These are phyloP conservation scores for Annona cherimola DNA, from an alignment of 164 flowering plant species.

Conservation along the genomic window DNA sequence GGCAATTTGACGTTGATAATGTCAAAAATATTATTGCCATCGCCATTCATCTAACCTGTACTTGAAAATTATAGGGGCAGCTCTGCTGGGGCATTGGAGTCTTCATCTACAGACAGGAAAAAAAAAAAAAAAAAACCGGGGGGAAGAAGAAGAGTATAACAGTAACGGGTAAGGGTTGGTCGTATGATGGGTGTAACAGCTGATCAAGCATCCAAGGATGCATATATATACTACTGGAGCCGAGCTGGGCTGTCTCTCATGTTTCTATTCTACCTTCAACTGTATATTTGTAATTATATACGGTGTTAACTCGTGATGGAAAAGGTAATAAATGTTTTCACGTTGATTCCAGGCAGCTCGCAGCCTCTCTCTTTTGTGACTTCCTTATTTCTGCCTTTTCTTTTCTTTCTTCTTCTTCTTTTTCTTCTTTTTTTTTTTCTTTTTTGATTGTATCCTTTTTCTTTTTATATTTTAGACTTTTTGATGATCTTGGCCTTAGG, in stretches of 20 bases:
- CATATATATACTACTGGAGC: not conserved
- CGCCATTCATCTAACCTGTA: not conserved
- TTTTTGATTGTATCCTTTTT: too few relatives aligned
- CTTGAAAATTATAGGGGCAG: not conserved
- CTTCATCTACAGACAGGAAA: not conserved
- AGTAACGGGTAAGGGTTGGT: not conserved
- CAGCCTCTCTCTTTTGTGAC: not conserved
- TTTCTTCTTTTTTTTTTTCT: too few relatives aligned
- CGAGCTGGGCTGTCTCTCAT: not conserved
- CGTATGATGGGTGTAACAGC: not conserved
- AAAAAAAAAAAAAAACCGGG: not conserved
- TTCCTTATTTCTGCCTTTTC: too few relatives aligned
- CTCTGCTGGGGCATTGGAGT: not conserved
- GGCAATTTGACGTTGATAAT: not conserved
- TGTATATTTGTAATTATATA: slow-evolving; percentile 5
- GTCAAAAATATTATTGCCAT: too few relatives aligned
- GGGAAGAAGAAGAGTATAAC: not conserved
- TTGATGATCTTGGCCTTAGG: too few relatives aligned
- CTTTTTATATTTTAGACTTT: too few relatives aligned
- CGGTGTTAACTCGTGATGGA: not conserved
- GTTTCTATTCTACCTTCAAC: not conserved
- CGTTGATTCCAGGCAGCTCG: not conserved
- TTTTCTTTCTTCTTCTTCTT: too few relatives aligned
- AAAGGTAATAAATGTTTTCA: not conserved
- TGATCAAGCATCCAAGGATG: not conserved